Evolutionary conservation across 2,329 filamentous ascomycete species (phyloP), one percentile per base, ranked within the genome.

Genomic region (Geosmithia morbida): DNA sequence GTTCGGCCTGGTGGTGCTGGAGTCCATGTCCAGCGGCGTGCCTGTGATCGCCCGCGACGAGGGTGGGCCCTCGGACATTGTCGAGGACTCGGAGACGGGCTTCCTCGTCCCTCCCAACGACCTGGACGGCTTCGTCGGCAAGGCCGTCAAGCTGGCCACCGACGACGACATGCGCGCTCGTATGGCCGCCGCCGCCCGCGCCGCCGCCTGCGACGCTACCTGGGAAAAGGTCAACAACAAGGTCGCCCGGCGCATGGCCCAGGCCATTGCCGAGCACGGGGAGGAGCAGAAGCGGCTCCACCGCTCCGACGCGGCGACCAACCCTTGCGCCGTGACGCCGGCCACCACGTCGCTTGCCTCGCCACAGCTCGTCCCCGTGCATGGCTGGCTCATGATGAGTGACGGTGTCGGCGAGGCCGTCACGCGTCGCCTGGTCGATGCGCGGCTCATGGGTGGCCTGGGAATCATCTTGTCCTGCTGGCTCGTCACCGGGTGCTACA

Each of bases 141-240:
- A 70, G 53, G 71, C 79, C 0, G 55, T 71, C 40, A 56, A 68
- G 48, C 63, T 85, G 0, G 68, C 70, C 1, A 60, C 56, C 2
- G 67, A 83, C 50, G 44, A 57, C 0, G 48, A 52, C 0, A 58
- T 75, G 16, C 68, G 77, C 7, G 46, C 54, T 5, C 56, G 52
- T 1, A 73, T 84, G 64, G 63, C 66, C 2, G 48, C 50, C 0
- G 64, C 67, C 8, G 72, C 77, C 1, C 69, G 79, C 46, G 56
- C 59, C 18, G 73, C 79, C 51, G 81, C 80, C 0, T 74, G 74
- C 50, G 69, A 79, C 45, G 79, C 76, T 2, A 85, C 79, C 0
- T 85, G 81, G 82, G 79, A 83, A 49, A 81, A 75, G 62, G 82
- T 85, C 60, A 82, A 83, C 63, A 81, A 82, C 54, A 76, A 74